These are phyloP conservation scores for Didymella lethalis DNA, from an alignment of 2,329 filamentous ascomycete genomes.

Conservation along the genomic window DNA sequence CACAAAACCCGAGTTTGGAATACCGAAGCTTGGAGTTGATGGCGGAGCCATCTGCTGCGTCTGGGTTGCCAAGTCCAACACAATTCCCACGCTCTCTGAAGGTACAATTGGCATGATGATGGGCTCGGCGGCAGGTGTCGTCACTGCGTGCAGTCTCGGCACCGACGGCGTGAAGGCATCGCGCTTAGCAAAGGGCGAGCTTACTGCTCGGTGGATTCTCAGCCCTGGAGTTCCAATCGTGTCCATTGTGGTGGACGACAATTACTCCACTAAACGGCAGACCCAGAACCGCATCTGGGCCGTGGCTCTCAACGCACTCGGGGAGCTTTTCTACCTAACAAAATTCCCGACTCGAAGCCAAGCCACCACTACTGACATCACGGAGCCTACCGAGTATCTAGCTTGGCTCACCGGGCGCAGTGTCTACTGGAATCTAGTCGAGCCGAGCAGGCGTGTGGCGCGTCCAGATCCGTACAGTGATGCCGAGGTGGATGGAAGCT, in stretches of 20 bases:
- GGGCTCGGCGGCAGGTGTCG: conserved; percentile 82
- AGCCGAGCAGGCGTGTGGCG: conserved; percentile 76
- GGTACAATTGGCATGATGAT: conserved; percentile 82
- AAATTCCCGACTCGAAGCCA: conserved; percentile 69
- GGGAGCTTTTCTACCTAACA: conserved; percentile 86
- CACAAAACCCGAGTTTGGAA: conserved; percentile 71
- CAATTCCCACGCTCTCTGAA: conserved; percentile 74
- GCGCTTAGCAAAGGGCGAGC: conserved; percentile 73
- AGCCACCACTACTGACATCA: conserved; percentile 55
- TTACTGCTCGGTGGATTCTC: conserved; percentile 88
- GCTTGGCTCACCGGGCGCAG: conserved; percentile 84
- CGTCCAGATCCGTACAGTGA: conserved; percentile 76
- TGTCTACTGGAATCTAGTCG: conserved; percentile 81
- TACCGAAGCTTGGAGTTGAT: conserved; percentile 76
- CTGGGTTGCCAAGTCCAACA: conserved; percentile 86
- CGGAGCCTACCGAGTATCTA: conserved; percentile 66
- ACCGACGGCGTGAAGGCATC: conserved; percentile 65
- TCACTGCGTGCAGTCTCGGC: conserved; percentile 82
- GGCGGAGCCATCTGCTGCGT: conserved; percentile 78
- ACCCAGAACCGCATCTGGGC: conserved; percentile 80
- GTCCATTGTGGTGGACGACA: conserved; percentile 81
- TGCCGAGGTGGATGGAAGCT: conserved; percentile 70
- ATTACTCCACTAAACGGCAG: conserved; percentile 75
- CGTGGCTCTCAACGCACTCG: conserved; percentile 91
- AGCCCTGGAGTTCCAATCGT: conserved; percentile 94